phyloP scores from a whole-genome alignment of 73 alveolate genomes.

The Tetrahymena elliotti region DNA sequence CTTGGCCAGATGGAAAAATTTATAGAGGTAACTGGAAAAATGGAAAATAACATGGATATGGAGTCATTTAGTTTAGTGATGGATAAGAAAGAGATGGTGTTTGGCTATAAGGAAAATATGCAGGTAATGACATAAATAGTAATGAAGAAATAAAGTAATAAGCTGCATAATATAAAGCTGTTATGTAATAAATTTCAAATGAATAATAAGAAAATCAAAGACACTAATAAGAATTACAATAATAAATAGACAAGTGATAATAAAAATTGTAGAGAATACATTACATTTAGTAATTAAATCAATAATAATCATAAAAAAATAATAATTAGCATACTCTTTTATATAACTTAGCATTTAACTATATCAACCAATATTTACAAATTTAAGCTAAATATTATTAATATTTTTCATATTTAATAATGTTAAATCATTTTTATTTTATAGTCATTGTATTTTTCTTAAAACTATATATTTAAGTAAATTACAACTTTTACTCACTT shows the following conservation, averaged over 20 bases:
- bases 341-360: too few species aligned
- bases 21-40: conserved; percentile 35
- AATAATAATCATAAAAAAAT: too few species aligned
- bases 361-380: too few species aligned
- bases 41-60: conserved; percentile 31
- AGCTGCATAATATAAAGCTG: not conserved
- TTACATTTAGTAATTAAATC: too few species aligned
- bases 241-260: not conserved
- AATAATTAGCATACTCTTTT: too few species aligned
- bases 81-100: not conserved
- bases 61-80: conserved; percentile 1
- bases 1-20: conserved; percentile 28
- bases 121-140: not conserved
- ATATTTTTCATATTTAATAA: too few species aligned
- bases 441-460: too few species aligned
- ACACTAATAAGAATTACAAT: not conserved
- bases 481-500: too few species aligned
- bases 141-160: not conserved
- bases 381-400: too few species aligned
- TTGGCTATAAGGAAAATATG: not conserved
- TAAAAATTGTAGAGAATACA: not conserved
- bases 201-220: not conserved
- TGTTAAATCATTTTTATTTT: too few species aligned
- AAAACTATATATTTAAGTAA: too few species aligned
- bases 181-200: not conserved